These are phyloP conservation scores for Pelargonium myrrhifolium DNA, from an alignment of 441 rosid genomes.

Conservation along the genomic window DNA sequence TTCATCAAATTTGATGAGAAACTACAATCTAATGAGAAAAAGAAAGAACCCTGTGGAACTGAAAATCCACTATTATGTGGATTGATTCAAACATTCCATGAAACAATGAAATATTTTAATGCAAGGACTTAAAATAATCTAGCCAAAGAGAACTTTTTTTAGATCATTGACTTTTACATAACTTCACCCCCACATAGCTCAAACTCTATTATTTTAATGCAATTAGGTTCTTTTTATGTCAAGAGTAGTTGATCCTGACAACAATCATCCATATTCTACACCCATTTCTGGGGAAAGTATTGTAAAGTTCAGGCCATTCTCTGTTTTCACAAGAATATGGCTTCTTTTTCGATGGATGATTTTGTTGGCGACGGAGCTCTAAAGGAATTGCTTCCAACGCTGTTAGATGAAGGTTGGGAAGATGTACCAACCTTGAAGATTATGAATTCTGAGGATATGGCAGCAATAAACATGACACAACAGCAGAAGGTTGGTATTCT, in stretches of 20 bases:
- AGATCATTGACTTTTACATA: conserved; percentile 3
- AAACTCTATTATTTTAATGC: neutral
- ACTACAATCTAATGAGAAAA: too few species aligned
- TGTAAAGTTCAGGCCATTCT: conserved; percentile 8
- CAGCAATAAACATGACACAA: conserved; percentile 45
- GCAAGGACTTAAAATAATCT: neutral
- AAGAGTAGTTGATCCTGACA: neutral
- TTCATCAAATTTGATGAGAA: neutral
- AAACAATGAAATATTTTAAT: neutral
- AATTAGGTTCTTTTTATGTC: conserved; percentile 7
- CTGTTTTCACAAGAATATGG: conserved; percentile 30
- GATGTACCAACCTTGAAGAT: conserved; percentile 67
- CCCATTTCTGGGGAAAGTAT: conserved; percentile 1
- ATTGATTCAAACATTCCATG: conserved; percentile 1
- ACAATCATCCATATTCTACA: neutral
- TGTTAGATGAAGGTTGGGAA: conserved; percentile 68
- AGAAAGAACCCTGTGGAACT: too few species aligned
- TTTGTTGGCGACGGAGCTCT: conserved; percentile 53
- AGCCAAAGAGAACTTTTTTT: neutral
- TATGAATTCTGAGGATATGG: conserved; percentile 55
- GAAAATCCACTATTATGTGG: neutral
- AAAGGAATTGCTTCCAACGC: conserved; percentile 41
- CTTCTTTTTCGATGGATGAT: conserved; percentile 55
- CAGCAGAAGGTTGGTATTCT: conserved; percentile 40
- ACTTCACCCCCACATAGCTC: neutral